Base-by-base conservation (phyloP, 441 rosid genomes). In the Omphalea diandra region DNA sequence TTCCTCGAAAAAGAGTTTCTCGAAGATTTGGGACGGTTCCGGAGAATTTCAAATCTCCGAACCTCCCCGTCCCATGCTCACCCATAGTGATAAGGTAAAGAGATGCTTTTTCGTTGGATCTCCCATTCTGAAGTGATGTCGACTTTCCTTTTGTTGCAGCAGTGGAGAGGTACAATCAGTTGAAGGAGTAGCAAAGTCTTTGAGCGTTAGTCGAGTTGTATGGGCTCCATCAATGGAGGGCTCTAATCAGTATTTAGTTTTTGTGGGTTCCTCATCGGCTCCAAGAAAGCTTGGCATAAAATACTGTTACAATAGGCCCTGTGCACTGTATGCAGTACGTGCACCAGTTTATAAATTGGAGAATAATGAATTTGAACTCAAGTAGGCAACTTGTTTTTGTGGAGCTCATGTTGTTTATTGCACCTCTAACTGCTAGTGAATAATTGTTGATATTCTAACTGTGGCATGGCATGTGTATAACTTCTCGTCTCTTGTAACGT, bases 191-290 rank as follows among this genome's bases (percentile, higher is more conserved):
- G 60, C 86, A 2, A 86, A 81, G 79, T 86, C 90, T 10, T 43
- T 95, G 72, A 95, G 98, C 67, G 79, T 83, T 74, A 96, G 99
- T 44, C 99, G 93, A 79, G 99, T 93, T 54, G 87, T 93, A 62
- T 95, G 99, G 99, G 87, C 94, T 67, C 97, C 97, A 68, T 47
- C 73, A 43, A 59, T 55, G 36, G 76, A 78, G 55, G 87, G 80
- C 44, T 61, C 52, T n/a, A 63, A 79, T 71, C 93, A 83, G 65
- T 84, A 81, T 79, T 73, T 95, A 74, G 91, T 95, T 76, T 93
- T 88, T 67, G 98, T 88, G 20, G 97, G 97, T 27, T 93, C 97
- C 98, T 77, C 87, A 65, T 81, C 90, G 49, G 85, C 81, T 50
- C 73, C 76, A 66, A 84, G 98, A 80, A 95, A 95, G 85, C 87